Conservation (phyloP, 108 stramenopile genomes). For the Skeletonema marinoi region DNA sequence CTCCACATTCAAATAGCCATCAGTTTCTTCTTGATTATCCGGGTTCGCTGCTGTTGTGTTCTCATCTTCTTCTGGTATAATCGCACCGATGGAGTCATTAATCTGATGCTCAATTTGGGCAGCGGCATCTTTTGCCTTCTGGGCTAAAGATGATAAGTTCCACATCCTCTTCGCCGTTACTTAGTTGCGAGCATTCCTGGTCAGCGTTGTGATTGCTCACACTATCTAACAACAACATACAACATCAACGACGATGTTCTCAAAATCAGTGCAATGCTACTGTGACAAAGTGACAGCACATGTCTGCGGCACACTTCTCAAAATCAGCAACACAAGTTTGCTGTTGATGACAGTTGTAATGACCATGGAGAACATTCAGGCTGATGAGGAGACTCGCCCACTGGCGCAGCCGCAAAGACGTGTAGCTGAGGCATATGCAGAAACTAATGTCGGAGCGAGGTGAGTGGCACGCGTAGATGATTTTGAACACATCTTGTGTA, state of each 20-base stretch:
- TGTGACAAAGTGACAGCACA: too few species aligned
- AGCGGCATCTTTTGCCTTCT: conserved; percentile 20
- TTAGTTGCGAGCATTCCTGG: neutral
- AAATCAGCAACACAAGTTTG: too few species aligned
- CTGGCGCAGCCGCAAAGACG: conserved; percentile 10
- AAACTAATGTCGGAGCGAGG: neutral
- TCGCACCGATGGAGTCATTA: conserved; percentile 6
- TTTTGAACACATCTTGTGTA: neutral
- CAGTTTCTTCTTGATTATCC: neutral
- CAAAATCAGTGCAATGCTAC: neutral
- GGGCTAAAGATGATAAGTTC: conserved; percentile 13
- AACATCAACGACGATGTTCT: too few species aligned
- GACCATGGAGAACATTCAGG: conserved; percentile 27
- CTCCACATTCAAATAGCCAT: conserved; percentile 3
- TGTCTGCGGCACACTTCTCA: too few species aligned
- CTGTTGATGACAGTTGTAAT: neutral
- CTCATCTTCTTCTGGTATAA: neutral
- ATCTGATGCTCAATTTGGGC: conserved; percentile 9
- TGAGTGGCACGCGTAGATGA: neutral
- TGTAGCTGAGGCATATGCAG: conserved; percentile 35
- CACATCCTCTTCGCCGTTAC: neutral
- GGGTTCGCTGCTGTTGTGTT: neutral
- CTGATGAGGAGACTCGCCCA: conserved; percentile 24
- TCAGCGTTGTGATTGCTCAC: neutral
- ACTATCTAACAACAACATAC: too few species aligned